Conservation (phyloP, 1,139 yeast species). For the Kodamaea sp. region DNA sequence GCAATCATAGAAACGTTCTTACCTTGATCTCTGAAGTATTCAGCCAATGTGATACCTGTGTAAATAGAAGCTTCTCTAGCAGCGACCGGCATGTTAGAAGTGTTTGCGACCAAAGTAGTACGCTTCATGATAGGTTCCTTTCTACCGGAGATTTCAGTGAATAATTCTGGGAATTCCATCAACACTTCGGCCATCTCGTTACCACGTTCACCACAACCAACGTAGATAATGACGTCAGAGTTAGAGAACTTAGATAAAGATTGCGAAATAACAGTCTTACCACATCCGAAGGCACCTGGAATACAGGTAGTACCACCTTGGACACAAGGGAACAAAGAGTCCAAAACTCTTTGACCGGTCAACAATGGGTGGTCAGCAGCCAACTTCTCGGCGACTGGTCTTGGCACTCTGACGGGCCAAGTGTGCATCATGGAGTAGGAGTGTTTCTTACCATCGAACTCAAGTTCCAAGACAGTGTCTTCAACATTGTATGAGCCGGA, state of each 20-base stretch:
- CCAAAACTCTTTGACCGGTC: conserved; percentile 98
- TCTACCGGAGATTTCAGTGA: conserved; percentile 85
- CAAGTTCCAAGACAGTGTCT: conserved; percentile 87
- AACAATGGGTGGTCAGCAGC: conserved; percentile 92
- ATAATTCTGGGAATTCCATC: conserved; percentile 99
- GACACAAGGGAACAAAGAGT: conserved; percentile 96
- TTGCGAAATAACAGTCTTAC: conserved; percentile 98
- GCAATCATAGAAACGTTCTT: conserved; percentile 99
- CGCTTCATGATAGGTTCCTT: conserved; percentile 99
- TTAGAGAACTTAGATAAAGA: conserved; percentile 95
- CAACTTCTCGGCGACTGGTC: conserved; percentile 94
- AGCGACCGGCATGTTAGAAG: conserved; percentile 99
- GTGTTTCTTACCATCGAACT: conserved; percentile 83
- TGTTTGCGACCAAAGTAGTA: conserved; percentile 96
- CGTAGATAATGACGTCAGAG: conserved; percentile 93
- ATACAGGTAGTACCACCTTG: conserved; percentile 99
- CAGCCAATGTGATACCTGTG: conserved; percentile 98
- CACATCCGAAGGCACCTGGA: conserved; percentile 99
- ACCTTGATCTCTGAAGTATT: conserved; percentile 99
- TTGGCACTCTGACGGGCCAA: conserved; percentile 99
- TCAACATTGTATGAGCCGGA: conserved; percentile 90
- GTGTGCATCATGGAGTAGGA: conserved; percentile 94
- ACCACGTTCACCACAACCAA: conserved; percentile 95
- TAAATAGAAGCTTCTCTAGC: conserved; percentile 99
- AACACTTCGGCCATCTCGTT: conserved; percentile 99